Evolutionary conservation across 106 monocot species (phyloP).

Genomic region (Chionographis japonica): DNA sequence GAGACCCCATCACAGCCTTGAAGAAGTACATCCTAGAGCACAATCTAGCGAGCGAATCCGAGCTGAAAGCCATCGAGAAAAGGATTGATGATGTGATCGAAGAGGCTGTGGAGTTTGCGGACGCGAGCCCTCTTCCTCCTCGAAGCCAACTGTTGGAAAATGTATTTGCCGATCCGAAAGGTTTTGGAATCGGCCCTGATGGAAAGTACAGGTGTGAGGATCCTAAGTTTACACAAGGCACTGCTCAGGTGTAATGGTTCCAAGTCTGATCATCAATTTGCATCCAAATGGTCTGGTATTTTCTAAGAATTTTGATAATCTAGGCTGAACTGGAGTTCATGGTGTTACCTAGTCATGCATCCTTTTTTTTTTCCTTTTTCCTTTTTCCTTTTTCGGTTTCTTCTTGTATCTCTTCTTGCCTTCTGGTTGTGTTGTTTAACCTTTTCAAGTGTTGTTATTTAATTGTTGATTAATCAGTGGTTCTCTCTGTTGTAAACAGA

Average conservation of each 20-base stretch:
- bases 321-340: neutral
- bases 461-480: neutral
- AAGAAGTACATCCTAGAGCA: slow-evolving; percentile 76
- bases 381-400: neutral
- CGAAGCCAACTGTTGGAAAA: slow-evolving; percentile 90
- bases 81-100: slow-evolving; percentile 76
- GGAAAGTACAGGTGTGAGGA: slow-evolving; percentile 96
- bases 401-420: neutral
- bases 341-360: neutral
- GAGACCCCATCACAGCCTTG: slow-evolving; percentile 78
- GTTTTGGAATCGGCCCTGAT: slow-evolving; percentile 97
- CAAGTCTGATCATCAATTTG: neutral
- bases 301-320: too few species aligned
- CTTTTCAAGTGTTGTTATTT: neutral
- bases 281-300: neutral
- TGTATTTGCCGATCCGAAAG: slow-evolving; percentile 89
- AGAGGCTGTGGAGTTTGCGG: slow-evolving; percentile 92
- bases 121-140: slow-evolving; percentile 76
- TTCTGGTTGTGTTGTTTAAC: too few species aligned
- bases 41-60: slow-evolving; percentile 64
- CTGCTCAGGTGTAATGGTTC: slow-evolving; percentile 74
- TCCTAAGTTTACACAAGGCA: slow-evolving; percentile 83
- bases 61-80: slow-evolving; percentile 82
- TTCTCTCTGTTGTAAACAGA: neutral
- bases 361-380: neutral